Base-by-base conservation (phyloP, 2,329 filamentous ascomycete species). In the Epichloe typhina region DNA sequence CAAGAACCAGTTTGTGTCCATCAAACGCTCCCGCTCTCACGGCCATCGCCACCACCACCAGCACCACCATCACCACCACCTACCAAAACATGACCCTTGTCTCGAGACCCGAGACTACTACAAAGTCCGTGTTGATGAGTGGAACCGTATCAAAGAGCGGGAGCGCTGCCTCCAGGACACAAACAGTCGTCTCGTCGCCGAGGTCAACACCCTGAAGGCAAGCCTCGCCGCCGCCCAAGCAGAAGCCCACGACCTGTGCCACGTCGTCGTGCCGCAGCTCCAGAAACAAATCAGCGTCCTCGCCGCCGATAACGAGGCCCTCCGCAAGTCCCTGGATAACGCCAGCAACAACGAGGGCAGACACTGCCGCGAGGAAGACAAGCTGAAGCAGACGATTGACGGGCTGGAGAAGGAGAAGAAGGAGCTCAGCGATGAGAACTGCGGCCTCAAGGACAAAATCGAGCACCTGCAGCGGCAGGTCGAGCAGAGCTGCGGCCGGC, bases 1-100 rank as follows among this genome's bases (percentile, higher is more conserved):
- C 17, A 61, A 58, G 37, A 58, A 60, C 33, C 67, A 68, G 51
- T 67, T 67, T 50, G 66, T 71, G 23, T 59, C 64, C 42, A 55
- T 71, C 61, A 70, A 69, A 57, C 65, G 66, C 50, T 68, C 68
- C 17, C 63, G 62, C 50, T 69, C 68, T 3, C 63, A 68, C 19
- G 50, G 54, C 43, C 59, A 66, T 39, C 58, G 62, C 44, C 60
- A 62, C 49, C 58, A 57, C 42, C 62, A 62, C 43, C 59, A 19
- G 17, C 17, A 66, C 39, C 58, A 63, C 39, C 60, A 26, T 2
- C 23, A 62, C 50, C 59, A 57, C 41, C 62, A 62, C 56, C 51
- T 68, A 66, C 4, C 64, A 67, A 9, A 31, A 9, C 33, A 37
- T 2, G 44, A 46, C 47, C 57, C 61, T 51, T 61, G 59, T 52